phyloP scores from a whole-genome alignment of 495 filamentous ascomycete genomes.

The Penicillium fimorum region DNA sequence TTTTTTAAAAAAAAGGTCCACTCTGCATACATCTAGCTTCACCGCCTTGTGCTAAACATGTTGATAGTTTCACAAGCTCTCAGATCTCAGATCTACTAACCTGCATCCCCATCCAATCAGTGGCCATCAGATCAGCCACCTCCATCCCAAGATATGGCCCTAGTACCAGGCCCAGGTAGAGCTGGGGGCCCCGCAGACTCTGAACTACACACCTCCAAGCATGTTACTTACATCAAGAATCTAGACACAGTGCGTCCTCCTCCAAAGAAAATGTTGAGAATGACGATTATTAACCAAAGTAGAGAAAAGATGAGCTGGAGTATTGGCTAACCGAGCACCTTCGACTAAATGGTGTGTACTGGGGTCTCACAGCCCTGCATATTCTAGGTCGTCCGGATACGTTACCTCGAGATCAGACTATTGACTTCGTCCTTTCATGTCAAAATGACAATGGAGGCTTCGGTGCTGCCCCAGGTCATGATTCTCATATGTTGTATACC shows the following conservation, averaged over 20 bases:
- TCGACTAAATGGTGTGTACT: constrained; percentile 91
- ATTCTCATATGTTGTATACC: constrained; percentile 93
- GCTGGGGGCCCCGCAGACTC: constrained; percentile 50
- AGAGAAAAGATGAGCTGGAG: constrained; percentile 88
- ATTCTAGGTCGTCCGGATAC: constrained; percentile 77
- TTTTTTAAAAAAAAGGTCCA: no score
- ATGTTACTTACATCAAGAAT: constrained; percentile 91
- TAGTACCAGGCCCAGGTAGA: constrained; percentile 61
- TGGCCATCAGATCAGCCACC: not conserved
- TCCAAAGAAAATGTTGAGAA: constrained; percentile 14
- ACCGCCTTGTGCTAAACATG: constrained; percentile 1
- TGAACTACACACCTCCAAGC: constrained; percentile 66
- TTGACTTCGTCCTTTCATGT: constrained; percentile 90
- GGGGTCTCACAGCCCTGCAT: constrained; percentile 88
- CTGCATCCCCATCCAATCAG: not conserved
- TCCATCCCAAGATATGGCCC: constrained; percentile 46
- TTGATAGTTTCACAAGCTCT: not conserved
- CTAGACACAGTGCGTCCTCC: constrained; percentile 71
- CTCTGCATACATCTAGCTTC: not conserved
- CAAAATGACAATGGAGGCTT: constrained; percentile 87
- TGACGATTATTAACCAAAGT: constrained; percentile 37
- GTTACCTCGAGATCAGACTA: constrained; percentile 74
- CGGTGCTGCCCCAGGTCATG: constrained; percentile 88
- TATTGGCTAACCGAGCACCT: constrained; percentile 98
- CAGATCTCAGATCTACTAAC: constrained; percentile 6